Conservation (phyloP, 1,139 yeast species). For the Hemisphaericaspora subhashii region DNA sequence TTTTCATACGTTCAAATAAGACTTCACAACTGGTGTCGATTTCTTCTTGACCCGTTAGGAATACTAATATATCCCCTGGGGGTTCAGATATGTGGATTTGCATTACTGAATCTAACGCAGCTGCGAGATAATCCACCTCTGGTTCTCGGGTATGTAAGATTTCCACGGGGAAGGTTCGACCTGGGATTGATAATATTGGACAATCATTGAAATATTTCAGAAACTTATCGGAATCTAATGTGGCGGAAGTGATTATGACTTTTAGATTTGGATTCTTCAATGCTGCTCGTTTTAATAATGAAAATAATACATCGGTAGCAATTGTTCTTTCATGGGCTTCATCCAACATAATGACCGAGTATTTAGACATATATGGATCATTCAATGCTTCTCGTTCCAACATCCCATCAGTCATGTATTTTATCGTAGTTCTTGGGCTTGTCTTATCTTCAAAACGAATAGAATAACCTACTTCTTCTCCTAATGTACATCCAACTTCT, state of each 20-base stretch:
- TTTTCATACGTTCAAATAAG: slow-evolving; percentile 62
- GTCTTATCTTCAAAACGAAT: slow-evolving; percentile 85
- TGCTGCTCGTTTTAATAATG: slow-evolving; percentile 74
- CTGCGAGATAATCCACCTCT: slow-evolving; percentile 80
- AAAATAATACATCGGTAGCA: slow-evolving; percentile 90
- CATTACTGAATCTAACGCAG: slow-evolving; percentile 76
- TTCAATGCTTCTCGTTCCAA: slow-evolving; percentile 76
- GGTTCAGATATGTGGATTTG: slow-evolving; percentile 81
- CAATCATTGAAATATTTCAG: slow-evolving; percentile 74
- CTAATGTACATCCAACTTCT: slow-evolving; percentile 72
- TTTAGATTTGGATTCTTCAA: slow-evolving; percentile 69
- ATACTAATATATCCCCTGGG: slow-evolving; percentile 79
- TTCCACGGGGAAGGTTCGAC: slow-evolving; percentile 88
- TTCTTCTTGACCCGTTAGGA: slow-evolving; percentile 89
- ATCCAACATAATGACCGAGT: slow-evolving; percentile 86
- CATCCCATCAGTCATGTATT: slow-evolving; percentile 93
- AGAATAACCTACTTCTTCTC: slow-evolving; percentile 81
- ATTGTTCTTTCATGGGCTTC: slow-evolving; percentile 97
- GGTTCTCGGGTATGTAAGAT: slow-evolving; percentile 76
- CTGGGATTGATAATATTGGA: slow-evolving; percentile 83
- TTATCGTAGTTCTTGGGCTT: slow-evolving; percentile 54
- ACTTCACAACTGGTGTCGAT: slow-evolving; percentile 88
- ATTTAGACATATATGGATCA: slow-evolving; percentile 71
- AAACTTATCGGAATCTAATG: slow-evolving; percentile 82
- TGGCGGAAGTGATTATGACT: slow-evolving; percentile 88